Percentiles rank a stretch among this genome's conserved stretches.
phyloP scores from a whole-genome alignment of 2,329 filamentous ascomycete species.

The Sporothrix inflata region DNA sequence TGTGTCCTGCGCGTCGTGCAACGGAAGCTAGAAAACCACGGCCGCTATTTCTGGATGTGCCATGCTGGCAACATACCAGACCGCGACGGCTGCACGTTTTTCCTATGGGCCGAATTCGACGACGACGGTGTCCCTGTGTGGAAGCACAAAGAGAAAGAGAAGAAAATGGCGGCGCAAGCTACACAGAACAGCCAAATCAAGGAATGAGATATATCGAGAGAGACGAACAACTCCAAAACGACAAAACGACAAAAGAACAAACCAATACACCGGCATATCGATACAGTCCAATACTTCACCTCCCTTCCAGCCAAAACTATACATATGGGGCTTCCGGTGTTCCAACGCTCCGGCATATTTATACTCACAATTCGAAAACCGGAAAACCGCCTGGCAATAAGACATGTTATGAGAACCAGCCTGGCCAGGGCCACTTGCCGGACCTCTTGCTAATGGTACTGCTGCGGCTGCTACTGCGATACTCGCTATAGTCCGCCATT shows the following conservation, averaged over 20 bases:
- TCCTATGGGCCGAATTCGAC: conserved; percentile 85
- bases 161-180: not conserved
- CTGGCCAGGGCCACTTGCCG: conserved; percentile 36
- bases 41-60: conserved; percentile 91
- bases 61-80: conserved; percentile 73
- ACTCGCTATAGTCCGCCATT: not conserved
- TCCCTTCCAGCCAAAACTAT: not conserved
- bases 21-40: conserved; percentile 73
- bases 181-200: not conserved
- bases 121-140: conserved; percentile 81
- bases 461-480: conserved; percentile 31
- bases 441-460: conserved; percentile 33
- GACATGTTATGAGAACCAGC: conserved; percentile 33
- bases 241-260: not conserved
- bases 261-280: not conserved
- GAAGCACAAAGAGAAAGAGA: conserved; percentile 36
- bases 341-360: not conserved
- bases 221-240: not conserved
- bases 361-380: not conserved
- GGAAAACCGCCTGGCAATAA: not conserved
- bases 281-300: not conserved
- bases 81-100: conserved; percentile 72
- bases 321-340: not conserved
- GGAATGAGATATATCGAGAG: not conserved
- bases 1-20: conserved; percentile 76